These are phyloP conservation scores for Cryptococcus jaspeensis DNA, from an alignment of 1,284 basidiomycete genomes.

Conservation along the genomic window DNA sequence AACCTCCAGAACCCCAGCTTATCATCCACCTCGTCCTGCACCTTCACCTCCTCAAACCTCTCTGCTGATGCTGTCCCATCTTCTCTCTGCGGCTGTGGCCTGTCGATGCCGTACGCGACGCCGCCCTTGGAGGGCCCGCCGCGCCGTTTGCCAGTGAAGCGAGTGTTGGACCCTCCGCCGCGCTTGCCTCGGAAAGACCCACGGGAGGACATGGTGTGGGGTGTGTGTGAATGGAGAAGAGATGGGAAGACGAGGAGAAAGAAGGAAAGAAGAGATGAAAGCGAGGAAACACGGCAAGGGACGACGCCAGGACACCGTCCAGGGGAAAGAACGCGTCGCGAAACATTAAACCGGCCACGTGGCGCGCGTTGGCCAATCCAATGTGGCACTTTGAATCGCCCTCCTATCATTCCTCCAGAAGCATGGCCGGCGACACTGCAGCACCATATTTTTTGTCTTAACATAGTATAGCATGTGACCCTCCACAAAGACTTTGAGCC, in stretches of 20 bases:
- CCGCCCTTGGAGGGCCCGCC: constrained; percentile 16
- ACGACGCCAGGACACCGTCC: background rate
- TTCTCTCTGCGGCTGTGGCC: constrained; percentile 63
- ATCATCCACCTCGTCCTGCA: constrained; percentile 86
- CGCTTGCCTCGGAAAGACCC: constrained; percentile 33
- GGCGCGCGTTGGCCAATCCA: no score
- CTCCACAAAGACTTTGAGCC: no score
- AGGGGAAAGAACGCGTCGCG: no score
- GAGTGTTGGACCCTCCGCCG: constrained; percentile 46
- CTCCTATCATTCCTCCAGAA: no score
- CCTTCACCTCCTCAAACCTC: constrained; percentile 71
- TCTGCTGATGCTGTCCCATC: constrained; percentile 81
- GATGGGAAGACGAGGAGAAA: background rate
- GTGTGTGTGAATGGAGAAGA: background rate
- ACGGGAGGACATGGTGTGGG: constrained; percentile 11
- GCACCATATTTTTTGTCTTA: no score
- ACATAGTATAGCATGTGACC: no score
- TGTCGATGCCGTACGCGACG: constrained; percentile 34
- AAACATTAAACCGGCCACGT: no score
- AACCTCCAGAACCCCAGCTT: constrained; percentile 83
- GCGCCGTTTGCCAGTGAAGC: constrained; percentile 44
- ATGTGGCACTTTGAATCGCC: no score
- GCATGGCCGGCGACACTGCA: no score
- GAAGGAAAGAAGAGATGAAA: background rate
- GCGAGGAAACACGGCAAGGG: background rate